Evolutionary conservation across 1,139 yeast genomes (phyloP), one percentile per base, ranked within the genome.

Genomic region (Suhomyces coccinellae): DNA sequence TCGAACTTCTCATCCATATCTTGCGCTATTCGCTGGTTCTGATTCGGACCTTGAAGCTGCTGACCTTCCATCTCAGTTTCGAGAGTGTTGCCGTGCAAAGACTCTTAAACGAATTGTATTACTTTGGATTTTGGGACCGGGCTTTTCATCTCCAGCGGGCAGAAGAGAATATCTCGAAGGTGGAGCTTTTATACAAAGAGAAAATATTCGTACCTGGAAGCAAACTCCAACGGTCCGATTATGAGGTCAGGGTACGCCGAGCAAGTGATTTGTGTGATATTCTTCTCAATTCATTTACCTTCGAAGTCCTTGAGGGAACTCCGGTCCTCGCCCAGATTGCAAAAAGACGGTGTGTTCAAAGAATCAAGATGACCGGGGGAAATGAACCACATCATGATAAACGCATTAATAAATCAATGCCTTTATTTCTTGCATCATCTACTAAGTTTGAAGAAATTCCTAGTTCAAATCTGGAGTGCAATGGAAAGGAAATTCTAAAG

Each of bases 1-100:
- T 83, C 15, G 57, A 55, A 3, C 61, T 86, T 22, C 63, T 85
- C 55, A 65, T 74, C 15, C 56, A 67, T 17, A 71, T 85, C 16
- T 50, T 76, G 15, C 52, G 72, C 29, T 58, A 63, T 42, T 59
- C 62, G 3, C 36, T 49, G 1, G 57, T 66, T 33, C 50, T 58
- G 33, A 50, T 71, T 20, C 50, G 53, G 9, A 45, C 52, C 5
- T 62, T 75, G 32, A 42, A 43, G 34, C 20, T 22, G 33, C 53
- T 56, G 22, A 52, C 57, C 4, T 33, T 49, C 10, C 43, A 48
- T 10, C 43, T 52, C 4, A 49, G 42, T 20, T 47, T 53, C 39
- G 46, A 50, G 24, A 46, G 48, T 37, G 47, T 51, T 2, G 43
- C 43, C 15, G 47, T 52, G 2, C 50, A 49, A n/a, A 41, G 44